Conservation (phyloP, 352 stramenopile genomes). For the Globisporangium apiculatum region DNA sequence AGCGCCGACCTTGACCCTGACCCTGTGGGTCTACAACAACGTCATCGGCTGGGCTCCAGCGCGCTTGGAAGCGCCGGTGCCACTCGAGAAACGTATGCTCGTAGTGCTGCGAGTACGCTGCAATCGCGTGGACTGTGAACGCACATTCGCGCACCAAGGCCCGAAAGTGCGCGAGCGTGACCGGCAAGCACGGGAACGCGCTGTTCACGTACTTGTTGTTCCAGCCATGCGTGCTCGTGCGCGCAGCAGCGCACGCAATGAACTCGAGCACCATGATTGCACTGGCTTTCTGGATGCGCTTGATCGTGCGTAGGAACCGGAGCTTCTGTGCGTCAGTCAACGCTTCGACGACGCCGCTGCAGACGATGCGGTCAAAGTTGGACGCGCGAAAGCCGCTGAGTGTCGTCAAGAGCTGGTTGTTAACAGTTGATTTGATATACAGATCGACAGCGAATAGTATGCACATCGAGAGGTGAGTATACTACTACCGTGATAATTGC, state of each 20-base stretch:
- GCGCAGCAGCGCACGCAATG: conserved; percentile 47
- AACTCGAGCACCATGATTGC: conserved; percentile 65
- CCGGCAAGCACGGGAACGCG: conserved; percentile 43
- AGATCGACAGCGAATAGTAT: not conserved
- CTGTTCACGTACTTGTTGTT: conserved; percentile 83
- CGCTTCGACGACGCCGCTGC: conserved; percentile 50
- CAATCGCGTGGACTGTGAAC: conserved; percentile 59
- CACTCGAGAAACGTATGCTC: conserved; percentile 82
- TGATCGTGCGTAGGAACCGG: conserved; percentile 57
- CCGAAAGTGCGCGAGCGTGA: conserved; percentile 48
- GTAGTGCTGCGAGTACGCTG: conserved; percentile 70
- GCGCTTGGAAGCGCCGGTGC: conserved; percentile 69
- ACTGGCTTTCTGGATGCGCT: conserved; percentile 43
- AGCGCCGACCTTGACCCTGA: conserved; percentile 6
- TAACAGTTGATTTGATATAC: not conserved
- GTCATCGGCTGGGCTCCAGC: conserved; percentile 27
- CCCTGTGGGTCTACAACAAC: conserved; percentile 1
- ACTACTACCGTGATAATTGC: not conserved
- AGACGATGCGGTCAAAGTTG: conserved; percentile 64
- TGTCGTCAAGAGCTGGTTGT: conserved; percentile 34
- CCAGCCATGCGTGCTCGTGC: conserved; percentile 69
- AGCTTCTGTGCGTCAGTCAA: conserved; percentile 30
- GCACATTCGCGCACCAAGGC: conserved; percentile 36
- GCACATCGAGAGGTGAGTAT: not conserved
- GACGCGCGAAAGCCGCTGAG: conserved; percentile 46